Evolutionary conservation across 2,329 filamentous ascomycete species (phyloP), one percentile per base, ranked within the genome.

Genomic region (Kalmusia sp.): DNA sequence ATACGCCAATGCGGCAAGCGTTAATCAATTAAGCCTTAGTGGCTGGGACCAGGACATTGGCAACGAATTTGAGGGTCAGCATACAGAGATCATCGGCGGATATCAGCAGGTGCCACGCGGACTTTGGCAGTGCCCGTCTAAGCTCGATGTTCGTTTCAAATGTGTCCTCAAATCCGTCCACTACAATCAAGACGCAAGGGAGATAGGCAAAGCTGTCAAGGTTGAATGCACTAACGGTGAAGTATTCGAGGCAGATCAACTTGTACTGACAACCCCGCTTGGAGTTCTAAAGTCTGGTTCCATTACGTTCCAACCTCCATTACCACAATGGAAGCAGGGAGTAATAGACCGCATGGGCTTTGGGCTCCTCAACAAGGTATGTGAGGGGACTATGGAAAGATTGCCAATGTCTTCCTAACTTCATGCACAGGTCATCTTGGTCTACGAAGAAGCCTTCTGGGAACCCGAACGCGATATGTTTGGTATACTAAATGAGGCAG

Each of bases 21-120:
- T 96, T 49, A 88, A 90, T 60, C 89, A 90, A 58, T 84, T 99
- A 15, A 98, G 93, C 72, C 84, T 99, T 12, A 87, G 88, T 6
- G 88, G 93, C 0, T 98, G 96, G 91, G 96, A 99, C 73, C 92
- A 99, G 66, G 96, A 99, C 69, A 92, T 93, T 44, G 95, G 95
- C 0, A 97, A 99, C 65, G 95, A 99, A 70, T 99, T 96, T 79
- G 93, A 97, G 72, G 95, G 95, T 6, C 88, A 90, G 57, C 96
- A 99, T 71, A 92, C 91, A 1, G 93, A 97, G 83, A 87, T 99
- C 3, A 84, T 96, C 22, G 95, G 96, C 34, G 95, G 95, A 1
- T 99, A 98, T 69, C 92, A 96, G 63, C 92, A 93, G 67, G 86
- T 99, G 38, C 91, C 93, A n/a, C 87, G 91, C 62, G 95, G 93